Base-by-base conservation (phyloP, 2,329 filamentous ascomycete species). In the Fusarium buharicum region DNA sequence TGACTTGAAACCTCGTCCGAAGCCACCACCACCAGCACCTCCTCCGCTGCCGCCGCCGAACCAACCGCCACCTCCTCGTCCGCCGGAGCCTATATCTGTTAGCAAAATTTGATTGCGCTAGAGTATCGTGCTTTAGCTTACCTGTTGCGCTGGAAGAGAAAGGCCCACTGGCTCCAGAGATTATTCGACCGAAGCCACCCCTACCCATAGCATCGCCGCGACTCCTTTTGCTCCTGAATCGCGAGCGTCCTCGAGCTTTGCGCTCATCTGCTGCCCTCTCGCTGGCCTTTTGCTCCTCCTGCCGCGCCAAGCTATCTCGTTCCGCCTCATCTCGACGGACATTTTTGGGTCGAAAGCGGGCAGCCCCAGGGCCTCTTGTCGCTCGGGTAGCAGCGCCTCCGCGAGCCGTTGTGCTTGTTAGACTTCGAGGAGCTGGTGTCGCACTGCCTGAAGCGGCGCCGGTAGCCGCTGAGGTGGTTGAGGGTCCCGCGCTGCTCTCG, bases 281-380 rank as follows among this genome's bases (percentile, higher is more conserved):
- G 30, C 62, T 75, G 3, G 78, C 76, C 59, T 80, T 81, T 54
- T 78, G 74, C 50, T 78, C 74, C 57, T 81, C 78, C 50, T 78
- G 74, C 12, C 77, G 74, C 40, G 81, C 81, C 10, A 84, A 71
- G 46, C 66, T 77, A 49, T 82, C 79, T 68, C 82, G 74, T 47
- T 83, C 80, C 7, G 78, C 77, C 51, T 82, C 81, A 72, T 83
- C 80, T 77, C 82, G 74, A 49, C 82, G 77, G 43, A 82, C 69
- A 55, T 79, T 81, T 62, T 78, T 82, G 27, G 82, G 82, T 47
- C 77, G 77, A 48, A 83, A 82, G 33, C 81, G 76, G 34, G 74
- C 75, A 10, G 70, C 57, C 17, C 72, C 70, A n/a, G 75, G 69
- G 16, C 75, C 76, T 24, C 76, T 68, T 13, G 77, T 72, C 10